Base-by-base conservation (phyloP, 345 rosid genomes). In the Clausena lansium region DNA sequence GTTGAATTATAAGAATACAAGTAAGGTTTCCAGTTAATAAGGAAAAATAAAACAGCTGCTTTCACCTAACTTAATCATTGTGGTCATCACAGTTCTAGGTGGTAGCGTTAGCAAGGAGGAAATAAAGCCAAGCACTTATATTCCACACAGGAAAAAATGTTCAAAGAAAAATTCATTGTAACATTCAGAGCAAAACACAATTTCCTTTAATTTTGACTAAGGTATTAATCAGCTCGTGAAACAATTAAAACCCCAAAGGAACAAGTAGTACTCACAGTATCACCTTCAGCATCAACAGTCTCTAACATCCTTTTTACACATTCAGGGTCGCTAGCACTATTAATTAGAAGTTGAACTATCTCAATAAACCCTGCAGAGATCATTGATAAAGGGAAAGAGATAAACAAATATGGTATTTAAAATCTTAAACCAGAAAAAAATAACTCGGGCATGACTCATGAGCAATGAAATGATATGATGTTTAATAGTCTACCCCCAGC, bases 231-330 rank as follows among this genome's bases (percentile, higher is more conserved):
- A 55, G 22, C 64, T 54, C 7, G 1, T 38, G 19, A 38, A 73
- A 59, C 32, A 24, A 52, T 20, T n/a, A 1, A n/a, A n/a, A 30
- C 20, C 55, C 61, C 10, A 25, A 66, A 67, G 60, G 65, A 70
- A 67, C 50, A 58, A 77, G 76, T 33, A 13, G 10, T 73, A 91
- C 95, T 91, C 84, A 94, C 95, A 41, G 92, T 89, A 79, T 95
- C 98, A 36, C 97, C 97, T 86, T 95, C 95, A 2, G 86, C 85
- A 70, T 91, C 98, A 15, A 86, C 86, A 62, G 95, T 83, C 73
- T 88, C 89, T 35, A 93, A 68, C 95, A 95, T 95, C 78, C 98
- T 88, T 86, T 84, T 87, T 71, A 91, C 79, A 62, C 73, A 4
- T 77, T 85, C 94, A 1, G 83, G 32, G 55, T 73, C 76, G 65